Evolutionary conservation across 2,329 filamentous ascomycete genomes (phyloP), one percentile per base, ranked within the genome.

Genomic region (Aureobasidium sp.): DNA sequence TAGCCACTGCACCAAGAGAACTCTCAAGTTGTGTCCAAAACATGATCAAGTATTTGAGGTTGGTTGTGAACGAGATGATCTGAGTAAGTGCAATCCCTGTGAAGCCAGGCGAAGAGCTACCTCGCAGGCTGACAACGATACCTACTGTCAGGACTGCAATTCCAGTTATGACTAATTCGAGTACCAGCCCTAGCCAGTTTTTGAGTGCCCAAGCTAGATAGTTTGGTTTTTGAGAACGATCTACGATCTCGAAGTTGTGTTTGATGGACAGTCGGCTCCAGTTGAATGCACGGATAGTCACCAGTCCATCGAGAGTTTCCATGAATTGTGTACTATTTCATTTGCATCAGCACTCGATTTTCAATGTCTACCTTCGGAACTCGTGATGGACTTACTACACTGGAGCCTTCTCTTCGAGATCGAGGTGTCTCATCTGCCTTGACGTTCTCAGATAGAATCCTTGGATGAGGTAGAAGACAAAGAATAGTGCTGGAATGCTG

Each of bases 1-100:
- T 75, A 4, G 77, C 73, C 8, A 85, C 76, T 10, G 81, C 80
- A 9, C 82, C 82, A 41, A 85, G 77, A 29, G 79, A 77, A 0
- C 81, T 84, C 65, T 85, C 82, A 15, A 85, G 71, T 55, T 77
- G 75, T 0, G 82, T 84, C 81, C 81, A 85, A 56, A 75, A 78
- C 0, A 74, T 69, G 5, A 81, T 74, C 20, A 82, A 68, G 3
- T 78, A 67, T 63, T 79, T 80, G 64, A 83, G 73, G 61, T 74
- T 78, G 46, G 79, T 74, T 41, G 77, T 81, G 69, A 84, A 81
- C n/a, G 75, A 70, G 23, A 83, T 78, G 47, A 82, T 74, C 59
- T 81, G 81, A 13, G 80, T 69, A 8, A 84, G 70, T 0, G 79
- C 79, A 9, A 83, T 74, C 63, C 80, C 81, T 4, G 82, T 75